Evolutionary conservation across 129 eudicot genomes (phyloP), one percentile per base, ranked within the genome.

Genomic region (Glebionis coronaria): DNA sequence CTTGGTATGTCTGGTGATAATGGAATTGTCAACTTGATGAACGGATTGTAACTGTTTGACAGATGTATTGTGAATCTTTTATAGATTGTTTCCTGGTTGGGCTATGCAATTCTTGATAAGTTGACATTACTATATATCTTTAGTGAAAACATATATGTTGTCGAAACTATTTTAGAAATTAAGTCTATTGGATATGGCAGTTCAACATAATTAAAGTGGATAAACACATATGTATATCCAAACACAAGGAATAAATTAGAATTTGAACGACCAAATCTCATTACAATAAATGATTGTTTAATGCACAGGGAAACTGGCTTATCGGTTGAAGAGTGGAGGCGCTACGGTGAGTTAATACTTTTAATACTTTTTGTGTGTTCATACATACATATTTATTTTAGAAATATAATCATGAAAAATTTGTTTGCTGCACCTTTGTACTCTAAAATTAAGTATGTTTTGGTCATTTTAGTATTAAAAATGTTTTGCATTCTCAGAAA

Each of bases 281-380:
- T 63, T 20, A 51, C 72, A 21, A 19, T 19, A 42, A 54, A 42
- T 56, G 23, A 54, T 63, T 35, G 60, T 78, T 42, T 45, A 54
- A 63, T 82, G 78, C 56, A 12, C 88, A 93, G 97, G 98, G 42
- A 93, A 93, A 83, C 79, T 93, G 81, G 95, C 98, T 60, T 66
- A 88, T 78, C 84, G 96, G 67, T 79, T 93, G 87, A 88, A 93
- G 85, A 82, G 84, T 49, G 90, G 74, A 70, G 98, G 98, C 29
- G 90, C 96, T 57, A 82, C 82, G 83, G 96, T 93, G 57, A 76
- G 87, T 55, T 56, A 57, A 68, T 62, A 46, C 20, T 64, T 66
- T 16, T 59, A 31, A 31, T 50, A 44, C 57, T 53, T 55, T 23
- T 12, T 44, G 73, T 23, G 42, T 20, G 20, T 11, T 44, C 59